Base-by-base conservation (phyloP, 495 filamentous ascomycete genomes). In the Bathelium albidoporum region DNA sequence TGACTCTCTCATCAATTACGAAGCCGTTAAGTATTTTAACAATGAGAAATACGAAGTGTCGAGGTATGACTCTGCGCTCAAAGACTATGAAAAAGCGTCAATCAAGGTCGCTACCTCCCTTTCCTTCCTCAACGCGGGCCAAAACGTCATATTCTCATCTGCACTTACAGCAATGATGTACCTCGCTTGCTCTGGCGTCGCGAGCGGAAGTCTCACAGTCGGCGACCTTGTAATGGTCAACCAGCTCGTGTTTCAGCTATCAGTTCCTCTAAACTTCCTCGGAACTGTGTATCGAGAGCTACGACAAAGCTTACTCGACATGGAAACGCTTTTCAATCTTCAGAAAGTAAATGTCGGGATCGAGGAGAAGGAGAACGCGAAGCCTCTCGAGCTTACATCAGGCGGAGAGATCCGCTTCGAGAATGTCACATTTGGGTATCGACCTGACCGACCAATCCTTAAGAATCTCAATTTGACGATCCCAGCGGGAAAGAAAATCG, bases 21-120 rank as follows among this genome's bases (percentile, higher is more conserved):
- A 98, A 73, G 95, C 94, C 18, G 94, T 98, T 66, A 97, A 97
- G 77, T 96, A 97, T 78, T 98, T 98, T 81, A 98, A 97, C 75
- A 97, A 97, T 72, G 94, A 98, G 72, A 88, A 87, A 69, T 96
- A 90, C 67, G 94, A 98, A 74, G 88, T 94, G 49, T 85, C 82
- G 24, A 85, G 94, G 28, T 98, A 98, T 71, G 92, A 97, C 73
- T 83, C 86, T 66, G 90, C 94, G 0, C 79, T 98, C 43, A 82
- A 87, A 66, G 79, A 83, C 26, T 97, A 98, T 74, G 91, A 98
- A 73, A 89, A 88, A 73, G 89, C 89, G 34, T 95, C 90, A 20
- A 97, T 97, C 79, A 97, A 96, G 73, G 89, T 97, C 58, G 91
- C 90, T 1, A 97, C 95, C 0, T 96, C 91, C 1, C 77, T 98